Conservation (phyloP, 2,329 filamentous ascomycete species). For the Aspergillus arachidicola region DNA sequence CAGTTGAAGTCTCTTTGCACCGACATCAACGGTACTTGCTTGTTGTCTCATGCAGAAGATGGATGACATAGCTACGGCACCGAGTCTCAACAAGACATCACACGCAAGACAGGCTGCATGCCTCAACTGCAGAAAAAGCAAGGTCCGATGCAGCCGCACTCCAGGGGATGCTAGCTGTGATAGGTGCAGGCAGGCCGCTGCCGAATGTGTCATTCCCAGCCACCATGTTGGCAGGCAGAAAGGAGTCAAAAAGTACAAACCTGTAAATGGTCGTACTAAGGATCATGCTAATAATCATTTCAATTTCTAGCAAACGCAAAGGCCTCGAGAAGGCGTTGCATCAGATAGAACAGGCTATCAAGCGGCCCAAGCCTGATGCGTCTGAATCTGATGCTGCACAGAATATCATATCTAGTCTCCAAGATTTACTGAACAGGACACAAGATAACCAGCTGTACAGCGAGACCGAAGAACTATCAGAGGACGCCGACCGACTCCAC, state of each 20-base stretch:
- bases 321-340: conserved; percentile 74
- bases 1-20: background rate
- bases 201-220: conserved; percentile 69
- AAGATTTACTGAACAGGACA: conserved; percentile 54
- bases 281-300: conserved; percentile 13
- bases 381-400: conserved; percentile 47
- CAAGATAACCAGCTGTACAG: conserved; percentile 41
- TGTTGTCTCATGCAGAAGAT: conserved; percentile 4
- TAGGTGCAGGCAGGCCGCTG: conserved; percentile 60
- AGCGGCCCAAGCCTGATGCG: conserved; percentile 54
- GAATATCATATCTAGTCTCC: conserved; percentile 47
- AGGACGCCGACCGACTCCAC: conserved; percentile 30
- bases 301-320: conserved; percentile 64
- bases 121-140: conserved; percentile 66
- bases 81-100: conserved; percentile 13
- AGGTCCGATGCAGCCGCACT: conserved; percentile 67
- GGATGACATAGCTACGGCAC: conserved; percentile 7
- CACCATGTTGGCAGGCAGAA: conserved; percentile 75
- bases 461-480: conserved; percentile 32
- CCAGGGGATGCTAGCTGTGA: conserved; percentile 58
- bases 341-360: conserved; percentile 71
- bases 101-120: conserved; percentile 54
- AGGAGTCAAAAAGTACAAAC: conserved; percentile 71
- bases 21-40: background rate
- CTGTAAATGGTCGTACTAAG: background rate